Base-by-base conservation (phyloP, 495 filamentous ascomycete species). In the Penicillium lividum region DNA sequence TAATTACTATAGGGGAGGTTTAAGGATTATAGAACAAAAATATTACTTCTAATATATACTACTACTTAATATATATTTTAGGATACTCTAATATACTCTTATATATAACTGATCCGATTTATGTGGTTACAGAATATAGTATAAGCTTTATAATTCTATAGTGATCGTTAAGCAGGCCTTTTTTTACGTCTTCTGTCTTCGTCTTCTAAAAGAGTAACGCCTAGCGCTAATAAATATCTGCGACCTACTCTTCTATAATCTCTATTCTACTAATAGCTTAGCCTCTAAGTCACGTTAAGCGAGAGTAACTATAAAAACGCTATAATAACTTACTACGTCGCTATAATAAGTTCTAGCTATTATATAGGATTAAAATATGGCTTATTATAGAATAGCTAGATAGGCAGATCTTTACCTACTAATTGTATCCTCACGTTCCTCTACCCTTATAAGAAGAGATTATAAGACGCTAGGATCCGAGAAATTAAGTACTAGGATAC, bases 231-330 rank as follows among this genome's bases (percentile, higher is more conserved):
- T 40, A n/a, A 5, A n/a, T 40, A 2, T 40, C 36, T 40, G 36
- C 11, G 11, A 40, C 3, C 11, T 40, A 40, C 36, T 40, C 36
- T n/a, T n/a, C n/a, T n/a, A n/a, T n/a, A n/a, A n/a, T 13, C 13
- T 40, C 36, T 40, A 40, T 15, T 13, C 36, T 5, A 40, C 36
- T n/a, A 40, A 40, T 40, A 5, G 36, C 36, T 40, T 5, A 40
- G n/a, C 2, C 36, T 40, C 13, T 40, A 5, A 59, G 33, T 31
- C 58, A 55, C 16, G 50, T 61, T 3, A 58, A 67, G 53, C 51
- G 64, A 45, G 61, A 67, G 42, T 53, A 64, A 30, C 51, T 67
- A 5, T 51, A 58, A 3, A 67, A 67, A 53, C 54, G 61, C 15
- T 45, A 55, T 8, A 58, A 64, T 43, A 64, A 67, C 29, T 18